phyloP scores from a whole-genome alignment of 1,139 yeast genomes.

The Suhomyces atakaporum region DNA sequence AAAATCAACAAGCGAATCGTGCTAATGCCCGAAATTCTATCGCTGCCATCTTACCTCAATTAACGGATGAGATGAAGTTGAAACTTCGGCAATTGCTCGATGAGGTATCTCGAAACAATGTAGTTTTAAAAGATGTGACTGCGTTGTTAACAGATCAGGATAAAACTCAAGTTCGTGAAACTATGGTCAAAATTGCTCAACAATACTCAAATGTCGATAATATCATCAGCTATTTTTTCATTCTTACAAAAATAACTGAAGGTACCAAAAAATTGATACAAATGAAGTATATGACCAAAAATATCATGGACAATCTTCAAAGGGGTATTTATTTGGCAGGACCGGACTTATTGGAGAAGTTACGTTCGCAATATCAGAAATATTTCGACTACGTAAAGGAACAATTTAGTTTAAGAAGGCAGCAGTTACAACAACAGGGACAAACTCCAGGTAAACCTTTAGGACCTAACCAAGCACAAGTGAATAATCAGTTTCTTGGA shows the following conservation, averaged over 20 bases:
- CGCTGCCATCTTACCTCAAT: slow-evolving; percentile 35
- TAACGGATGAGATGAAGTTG: slow-evolving; percentile 46
- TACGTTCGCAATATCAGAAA: slow-evolving; percentile 69
- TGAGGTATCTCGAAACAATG: slow-evolving; percentile 68
- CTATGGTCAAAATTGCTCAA: slow-evolving; percentile 59
- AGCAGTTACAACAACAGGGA: slow-evolving; percentile 20
- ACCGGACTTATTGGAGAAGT: slow-evolving; percentile 68
- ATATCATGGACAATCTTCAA: slow-evolving; percentile 67
- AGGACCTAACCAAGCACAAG: not conserved
- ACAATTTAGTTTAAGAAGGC: slow-evolving; percentile 40
- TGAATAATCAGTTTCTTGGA: slow-evolving; percentile 3
- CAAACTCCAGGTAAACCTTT: slow-evolving; percentile 7
- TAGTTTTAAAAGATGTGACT: slow-evolving; percentile 67
- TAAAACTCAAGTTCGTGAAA: slow-evolving; percentile 60
- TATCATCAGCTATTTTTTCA: slow-evolving; percentile 73
- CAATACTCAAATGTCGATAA: slow-evolving; percentile 72
- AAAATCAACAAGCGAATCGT: slow-evolving; percentile 3
- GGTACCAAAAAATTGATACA: slow-evolving; percentile 78
- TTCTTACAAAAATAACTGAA: slow-evolving; percentile 69
- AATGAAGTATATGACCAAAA: slow-evolving; percentile 76
- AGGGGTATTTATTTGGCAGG: slow-evolving; percentile 65
- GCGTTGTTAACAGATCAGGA: slow-evolving; percentile 61
- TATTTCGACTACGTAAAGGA: slow-evolving; percentile 72
- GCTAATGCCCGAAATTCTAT: slow-evolving; percentile 13
- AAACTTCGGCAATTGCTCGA: slow-evolving; percentile 64